These are phyloP conservation scores for Chenopodium formosanum DNA, from an alignment of 148 eudicot genomes.

Conservation along the genomic window DNA sequence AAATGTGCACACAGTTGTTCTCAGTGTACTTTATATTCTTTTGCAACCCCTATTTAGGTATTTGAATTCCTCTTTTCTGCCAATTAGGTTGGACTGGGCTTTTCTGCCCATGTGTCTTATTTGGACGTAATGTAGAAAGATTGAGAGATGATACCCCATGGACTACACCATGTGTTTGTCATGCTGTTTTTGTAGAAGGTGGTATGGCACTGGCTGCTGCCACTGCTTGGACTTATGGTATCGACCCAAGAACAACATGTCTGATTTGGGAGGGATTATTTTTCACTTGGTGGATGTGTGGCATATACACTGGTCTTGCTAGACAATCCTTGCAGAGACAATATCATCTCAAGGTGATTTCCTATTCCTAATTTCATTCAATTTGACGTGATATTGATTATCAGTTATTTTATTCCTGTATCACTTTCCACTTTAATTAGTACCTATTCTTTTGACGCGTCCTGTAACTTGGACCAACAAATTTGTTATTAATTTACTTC, in stretches of 20 bases:
- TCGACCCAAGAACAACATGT: slow-evolving; percentile 74
- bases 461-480: no score
- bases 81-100: slow-evolving; percentile 80
- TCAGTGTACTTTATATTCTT: background rate
- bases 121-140: slow-evolving; percentile 78
- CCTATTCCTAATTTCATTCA: background rate
- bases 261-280: slow-evolving; percentile 73
- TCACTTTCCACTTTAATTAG: background rate
- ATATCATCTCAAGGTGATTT: slow-evolving; percentile 86
- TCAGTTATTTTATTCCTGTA: background rate
- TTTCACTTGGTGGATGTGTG: slow-evolving; percentile 96
- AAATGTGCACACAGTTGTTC: no score
- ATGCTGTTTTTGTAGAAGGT: slow-evolving; percentile 84
- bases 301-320: slow-evolving; percentile 74
- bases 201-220: slow-evolving; percentile 82
- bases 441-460: background rate
- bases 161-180: slow-evolving; percentile 77
- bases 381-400: background rate
- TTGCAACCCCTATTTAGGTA: background rate
- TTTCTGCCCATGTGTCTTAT: slow-evolving; percentile 86
- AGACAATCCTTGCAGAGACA: slow-evolving; percentile 72
- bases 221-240: slow-evolving; percentile 66
- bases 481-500: no score
- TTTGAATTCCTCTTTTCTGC: slow-evolving; percentile 8
- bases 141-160: slow-evolving; percentile 77